Evolutionary conservation across 495 filamentous ascomycete species (phyloP).

Genomic region (Aspergillus homomorphus): DNA sequence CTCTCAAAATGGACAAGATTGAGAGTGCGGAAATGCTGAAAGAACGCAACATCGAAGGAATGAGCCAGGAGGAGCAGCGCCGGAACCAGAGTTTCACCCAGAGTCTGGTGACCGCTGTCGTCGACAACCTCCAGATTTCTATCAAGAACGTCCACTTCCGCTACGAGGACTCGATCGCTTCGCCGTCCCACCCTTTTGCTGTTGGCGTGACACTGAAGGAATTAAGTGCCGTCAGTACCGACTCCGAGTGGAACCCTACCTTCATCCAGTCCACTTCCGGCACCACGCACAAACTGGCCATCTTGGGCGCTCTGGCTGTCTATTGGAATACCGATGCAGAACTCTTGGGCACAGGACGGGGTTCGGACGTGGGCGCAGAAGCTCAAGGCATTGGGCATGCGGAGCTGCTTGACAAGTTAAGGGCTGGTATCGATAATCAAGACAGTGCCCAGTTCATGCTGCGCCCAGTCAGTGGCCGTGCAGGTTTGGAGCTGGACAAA

Average conservation of each 20-base stretch:
- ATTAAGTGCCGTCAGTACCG: slow-evolving; percentile 93
- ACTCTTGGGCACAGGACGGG: slow-evolving; percentile 72
- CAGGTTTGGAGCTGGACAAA: slow-evolving; percentile 90
- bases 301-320: slow-evolving; percentile 78
- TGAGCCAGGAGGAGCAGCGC: slow-evolving; percentile 90
- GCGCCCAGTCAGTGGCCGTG: slow-evolving; percentile 88
- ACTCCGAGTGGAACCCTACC: slow-evolving; percentile 87
- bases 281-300: slow-evolving; percentile 88
- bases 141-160: slow-evolving; percentile 97
- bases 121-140: slow-evolving; percentile 95
- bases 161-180: slow-evolving; percentile 96
- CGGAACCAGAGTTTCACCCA: slow-evolving; percentile 95
- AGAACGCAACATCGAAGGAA: slow-evolving; percentile 85
- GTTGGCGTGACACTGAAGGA: slow-evolving; percentile 88
- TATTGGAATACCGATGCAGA: slow-evolving; percentile 97
- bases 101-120: slow-evolving; percentile 89
- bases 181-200: slow-evolving; percentile 92
- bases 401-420: slow-evolving; percentile 71
- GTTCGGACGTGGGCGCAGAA: slow-evolving; percentile 57
- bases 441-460: slow-evolving; percentile 89
- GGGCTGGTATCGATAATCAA: slow-evolving; percentile 68
- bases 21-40: slow-evolving; percentile 93
- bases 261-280: slow-evolving; percentile 83
- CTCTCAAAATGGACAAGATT: slow-evolving; percentile 94
- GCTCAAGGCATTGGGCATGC: slow-evolving; percentile 65